Conservation (phyloP, 2,329 filamentous ascomycete genomes). For the Pseudogymnoascus sp. region DNA sequence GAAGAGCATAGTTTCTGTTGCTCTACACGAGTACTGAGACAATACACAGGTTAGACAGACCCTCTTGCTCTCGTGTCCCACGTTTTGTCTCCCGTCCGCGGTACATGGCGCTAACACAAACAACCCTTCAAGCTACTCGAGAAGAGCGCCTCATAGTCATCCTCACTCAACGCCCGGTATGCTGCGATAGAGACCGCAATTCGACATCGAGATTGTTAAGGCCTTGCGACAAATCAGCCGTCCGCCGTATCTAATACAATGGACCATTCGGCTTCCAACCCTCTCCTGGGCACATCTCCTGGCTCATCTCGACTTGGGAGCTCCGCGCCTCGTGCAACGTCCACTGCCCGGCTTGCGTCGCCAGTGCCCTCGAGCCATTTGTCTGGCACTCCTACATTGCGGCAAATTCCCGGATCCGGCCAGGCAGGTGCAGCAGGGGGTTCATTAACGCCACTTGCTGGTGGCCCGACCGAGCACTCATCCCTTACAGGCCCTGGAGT, state of each 20-base stretch:
- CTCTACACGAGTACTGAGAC: neutral
- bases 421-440: constrained; percentile 37
- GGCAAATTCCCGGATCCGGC: constrained; percentile 41
- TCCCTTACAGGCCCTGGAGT: constrained; percentile 70
- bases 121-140: neutral
- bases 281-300: neutral
- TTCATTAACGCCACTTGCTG: constrained; percentile 56
- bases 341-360: constrained; percentile 54
- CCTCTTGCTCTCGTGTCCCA: neutral
- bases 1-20: neutral
- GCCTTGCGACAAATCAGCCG: neutral
- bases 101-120: neutral
- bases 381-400: constrained; percentile 40
- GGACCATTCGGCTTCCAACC: constrained; percentile 4
- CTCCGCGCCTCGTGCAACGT: constrained; percentile 50
- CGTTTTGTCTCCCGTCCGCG: neutral
- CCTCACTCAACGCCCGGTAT: neutral
- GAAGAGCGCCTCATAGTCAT: neutral
- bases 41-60: neutral
- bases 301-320: constrained; percentile 27
- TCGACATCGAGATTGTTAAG: neutral
- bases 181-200: neutral
- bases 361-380: constrained; percentile 41
- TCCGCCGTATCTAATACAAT: neutral
- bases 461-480: constrained; percentile 45